A percentile compares a stretch with the other conserved stretches of the same genome.
These are phyloP conservation scores for Nyctanthes arbortristis DNA, from an alignment of 257 asterid species.

Conservation along the genomic window DNA sequence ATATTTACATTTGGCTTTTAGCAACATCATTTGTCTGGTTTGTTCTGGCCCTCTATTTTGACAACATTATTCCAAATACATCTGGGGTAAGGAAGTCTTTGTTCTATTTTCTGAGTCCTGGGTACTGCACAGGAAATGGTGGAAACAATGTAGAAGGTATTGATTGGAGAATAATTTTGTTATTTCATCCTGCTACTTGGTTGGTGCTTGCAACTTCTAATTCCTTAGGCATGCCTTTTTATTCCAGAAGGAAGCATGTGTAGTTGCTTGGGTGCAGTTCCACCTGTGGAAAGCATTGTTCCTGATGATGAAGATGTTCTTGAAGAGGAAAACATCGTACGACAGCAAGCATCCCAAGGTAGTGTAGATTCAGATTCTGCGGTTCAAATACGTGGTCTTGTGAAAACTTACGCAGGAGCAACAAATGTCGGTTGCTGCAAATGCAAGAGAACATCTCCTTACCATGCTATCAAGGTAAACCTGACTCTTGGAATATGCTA, in stretches of 20 bases:
- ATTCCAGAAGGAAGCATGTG: slow-evolving; percentile 78
- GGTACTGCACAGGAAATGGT: slow-evolving; percentile 96
- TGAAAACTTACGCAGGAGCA: slow-evolving; percentile 70
- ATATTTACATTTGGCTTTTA: slow-evolving; percentile 69
- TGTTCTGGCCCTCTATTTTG: slow-evolving; percentile 82
- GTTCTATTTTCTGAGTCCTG: slow-evolving; percentile 72
- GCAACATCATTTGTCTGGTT: slow-evolving; percentile 71
- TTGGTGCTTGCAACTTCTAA: slow-evolving; percentile 20
- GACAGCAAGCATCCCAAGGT: slow-evolving; percentile 64
- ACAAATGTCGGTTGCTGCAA: slow-evolving; percentile 62
- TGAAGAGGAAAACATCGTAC: slow-evolving; percentile 84
- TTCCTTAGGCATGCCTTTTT: slow-evolving; percentile 20
- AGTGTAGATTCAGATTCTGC: slow-evolving; percentile 56
- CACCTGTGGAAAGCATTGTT: slow-evolving; percentile 48
- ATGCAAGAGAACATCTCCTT: slow-evolving; percentile 77
- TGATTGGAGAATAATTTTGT: slow-evolving; percentile 10
- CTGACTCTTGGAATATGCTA: background rate
- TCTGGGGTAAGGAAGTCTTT: slow-evolving; percentile 86
- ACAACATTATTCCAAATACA: slow-evolving; percentile 73
- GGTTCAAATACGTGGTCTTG: slow-evolving; percentile 82
- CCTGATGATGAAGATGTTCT: slow-evolving; percentile 90
- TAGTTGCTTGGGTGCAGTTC: slow-evolving; percentile 63
- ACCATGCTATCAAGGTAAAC: slow-evolving; percentile 86
- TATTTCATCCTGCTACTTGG: slow-evolving; percentile 4
- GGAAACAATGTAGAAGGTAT: slow-evolving; percentile 80